A percentile compares a stretch with the other conserved stretches of the same genome.
Evolutionary conservation across 345 rosid species (phyloP).

Genomic region (Acer campestre): DNA sequence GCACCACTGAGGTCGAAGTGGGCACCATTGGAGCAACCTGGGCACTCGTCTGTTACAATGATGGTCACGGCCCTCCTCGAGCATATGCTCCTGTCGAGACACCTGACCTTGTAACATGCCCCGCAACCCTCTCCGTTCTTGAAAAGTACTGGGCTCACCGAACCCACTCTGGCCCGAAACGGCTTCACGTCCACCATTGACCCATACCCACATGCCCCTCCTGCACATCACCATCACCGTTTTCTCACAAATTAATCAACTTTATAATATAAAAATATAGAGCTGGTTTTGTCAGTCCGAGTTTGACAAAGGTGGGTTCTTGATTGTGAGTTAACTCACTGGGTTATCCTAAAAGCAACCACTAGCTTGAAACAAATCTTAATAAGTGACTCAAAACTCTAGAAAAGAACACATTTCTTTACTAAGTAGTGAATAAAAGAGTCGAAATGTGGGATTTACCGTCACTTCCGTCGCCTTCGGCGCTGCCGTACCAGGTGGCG

Average conservation of each 20-base stretch:
- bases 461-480: constrained; percentile 96
- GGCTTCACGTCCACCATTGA: constrained; percentile 88
- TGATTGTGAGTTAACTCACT: background rate
- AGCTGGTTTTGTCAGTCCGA: background rate
- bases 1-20: constrained; percentile 98
- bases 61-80: constrained; percentile 85
- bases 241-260: too few species aligned
- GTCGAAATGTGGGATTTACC: constrained; percentile 40
- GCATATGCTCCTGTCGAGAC: constrained; percentile 74
- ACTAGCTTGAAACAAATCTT: background rate
- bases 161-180: constrained; percentile 79
- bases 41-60: constrained; percentile 91
- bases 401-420: background rate
- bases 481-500: constrained; percentile 97
- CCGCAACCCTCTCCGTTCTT: constrained; percentile 92
- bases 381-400: background rate
- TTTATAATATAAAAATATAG: too few species aligned
- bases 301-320: background rate
- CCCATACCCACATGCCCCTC: constrained; percentile 99
- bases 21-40: constrained; percentile 61
- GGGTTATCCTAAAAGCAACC: background rate
- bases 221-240: constrained; percentile 33
- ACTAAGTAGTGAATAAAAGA: background rate
- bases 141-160: constrained; percentile 87
- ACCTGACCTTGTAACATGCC: constrained; percentile 83